Base-by-base conservation (phyloP, 1,284 basidiomycete genomes). In the Ceratobasidium sp. region DNA sequence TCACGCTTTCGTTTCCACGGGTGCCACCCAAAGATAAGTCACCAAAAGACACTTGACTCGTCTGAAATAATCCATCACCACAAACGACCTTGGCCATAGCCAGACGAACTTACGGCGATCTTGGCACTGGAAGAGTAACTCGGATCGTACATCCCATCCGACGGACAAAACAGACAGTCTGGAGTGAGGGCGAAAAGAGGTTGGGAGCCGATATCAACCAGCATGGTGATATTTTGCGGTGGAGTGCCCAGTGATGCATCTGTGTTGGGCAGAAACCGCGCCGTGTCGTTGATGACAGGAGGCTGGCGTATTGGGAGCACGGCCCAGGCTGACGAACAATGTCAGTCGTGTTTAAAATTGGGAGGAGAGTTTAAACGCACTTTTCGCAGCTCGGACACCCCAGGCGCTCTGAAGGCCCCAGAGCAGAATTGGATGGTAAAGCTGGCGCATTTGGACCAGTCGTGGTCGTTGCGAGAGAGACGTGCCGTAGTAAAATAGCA, bases 151-250 rank as follows among this genome's bases (percentile, higher is more conserved):
- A 73, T 73, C 16, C 69, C 58, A 8, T 48, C 58, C 7, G 69
- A 37, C n/a, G 69, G 69, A 41, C 69, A 73, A 27, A 61, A 73
- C 31, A 73, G 16, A 27, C 69, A 73, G 11, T 73, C 59, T 14
- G 69, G 69, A n/a, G 58, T 62, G 19, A 73, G 58, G n/a, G 69
- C 58, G 27, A 62, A 73, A 6, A 61, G 34, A 19, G 58, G 19
- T 22, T 49, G 34, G 14, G 58, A 22, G 11, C 19, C 31, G 19
- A 53, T 62, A 24, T 73, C 31, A 19, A 73, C 31, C 8, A 61
- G 13, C 46, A 73, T 58, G 16, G 58, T 61, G n/a, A 46, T 37
- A 31, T 73, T 73, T 62, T 73, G 69, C 46, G 69, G 69, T 29
- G 69, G 69, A 24, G 56, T 73, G 22, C 69, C 69, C 16, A 73